Conservation (phyloP, 306 rosid genomes). For the Potentilla sterilis region DNA sequence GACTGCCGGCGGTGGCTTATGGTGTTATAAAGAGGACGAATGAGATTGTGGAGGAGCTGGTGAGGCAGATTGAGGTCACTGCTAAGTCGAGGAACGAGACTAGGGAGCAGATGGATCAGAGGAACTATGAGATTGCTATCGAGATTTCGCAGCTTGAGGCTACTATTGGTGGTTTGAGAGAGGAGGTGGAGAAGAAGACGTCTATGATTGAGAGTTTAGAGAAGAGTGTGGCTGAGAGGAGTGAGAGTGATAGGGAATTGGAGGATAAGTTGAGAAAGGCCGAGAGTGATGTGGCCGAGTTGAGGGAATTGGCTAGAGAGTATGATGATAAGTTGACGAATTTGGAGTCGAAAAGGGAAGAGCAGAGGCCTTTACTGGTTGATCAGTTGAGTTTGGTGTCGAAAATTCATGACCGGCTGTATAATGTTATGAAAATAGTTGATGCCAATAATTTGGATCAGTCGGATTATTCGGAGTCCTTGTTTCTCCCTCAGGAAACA, state of each 20-base stretch:
- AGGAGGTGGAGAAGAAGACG: conserved; percentile 62
- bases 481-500: conserved; percentile 88
- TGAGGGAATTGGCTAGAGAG: conserved; percentile 61
- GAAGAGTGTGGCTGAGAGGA: conserved; percentile 54
- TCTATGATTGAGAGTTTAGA: conserved; percentile 59
- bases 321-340: conserved; percentile 62
- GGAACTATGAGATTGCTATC: conserved; percentile 94
- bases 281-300: conserved; percentile 48
- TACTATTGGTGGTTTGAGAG: conserved; percentile 69
- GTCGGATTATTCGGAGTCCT: conserved; percentile 61
- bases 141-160: conserved; percentile 97
- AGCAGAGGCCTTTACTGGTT: conserved; percentile 65
- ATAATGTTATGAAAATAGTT: conserved; percentile 49
- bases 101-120: conserved; percentile 88
- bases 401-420: conserved; percentile 72
- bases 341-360: conserved; percentile 51
- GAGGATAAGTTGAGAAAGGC: conserved; percentile 46
- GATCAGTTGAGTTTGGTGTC: conserved; percentile 80
- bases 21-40: conserved; percentile 89
- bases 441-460: conserved; percentile 57
- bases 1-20: conserved; percentile 70
- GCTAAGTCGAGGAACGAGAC: conserved; percentile 73
- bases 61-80: conserved; percentile 66
- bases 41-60: conserved; percentile 89
- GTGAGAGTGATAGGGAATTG: conserved; percentile 49